A percentile compares a stretch with the other conserved stretches of the same genome.
phyloP scores from a whole-genome alignment of 2,329 filamentous ascomycete genomes.

The Orbilia oligospora region DNA sequence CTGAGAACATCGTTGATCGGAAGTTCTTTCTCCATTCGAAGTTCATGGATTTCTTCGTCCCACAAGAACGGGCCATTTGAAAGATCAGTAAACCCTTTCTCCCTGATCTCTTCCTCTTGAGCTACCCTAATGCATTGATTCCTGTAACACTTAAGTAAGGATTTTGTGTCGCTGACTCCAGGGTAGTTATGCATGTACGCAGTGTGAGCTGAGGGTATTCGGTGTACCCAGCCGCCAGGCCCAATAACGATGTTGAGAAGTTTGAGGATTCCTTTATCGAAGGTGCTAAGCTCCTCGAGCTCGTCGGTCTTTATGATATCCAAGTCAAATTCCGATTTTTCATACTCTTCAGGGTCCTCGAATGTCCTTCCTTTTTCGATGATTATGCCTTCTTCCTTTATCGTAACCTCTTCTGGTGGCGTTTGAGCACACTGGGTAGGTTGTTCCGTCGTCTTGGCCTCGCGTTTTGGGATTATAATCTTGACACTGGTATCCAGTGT shows the following conservation, averaged over 20 bases:
- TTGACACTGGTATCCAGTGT: conserved; percentile 21
- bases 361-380: neutral
- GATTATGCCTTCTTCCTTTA: conserved; percentile 22
- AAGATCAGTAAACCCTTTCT: conserved; percentile 2
- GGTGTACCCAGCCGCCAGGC: neutral
- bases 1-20: neutral
- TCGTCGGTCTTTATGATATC: neutral
- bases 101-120: conserved; percentile 12
- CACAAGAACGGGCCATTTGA: conserved; percentile 5
- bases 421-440: neutral
- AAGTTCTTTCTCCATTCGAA: conserved; percentile 1
- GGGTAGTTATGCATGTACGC: conserved; percentile 8
- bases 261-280: conserved; percentile 17
- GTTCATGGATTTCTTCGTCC: conserved; percentile 21
- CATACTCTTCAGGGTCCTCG: conserved; percentile 12
- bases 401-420: neutral
- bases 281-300: conserved; percentile 6
- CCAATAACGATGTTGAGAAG: conserved; percentile 26
- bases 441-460: neutral
- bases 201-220: conserved; percentile 21
- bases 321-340: neutral
- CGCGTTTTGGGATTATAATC: neutral
- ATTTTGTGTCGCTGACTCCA: conserved; percentile 25
- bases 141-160: neutral
- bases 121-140: conserved; percentile 7